phyloP scores from a whole-genome alignment of 108 stramenopile genomes.

The Conticribra guillardii region DNA sequence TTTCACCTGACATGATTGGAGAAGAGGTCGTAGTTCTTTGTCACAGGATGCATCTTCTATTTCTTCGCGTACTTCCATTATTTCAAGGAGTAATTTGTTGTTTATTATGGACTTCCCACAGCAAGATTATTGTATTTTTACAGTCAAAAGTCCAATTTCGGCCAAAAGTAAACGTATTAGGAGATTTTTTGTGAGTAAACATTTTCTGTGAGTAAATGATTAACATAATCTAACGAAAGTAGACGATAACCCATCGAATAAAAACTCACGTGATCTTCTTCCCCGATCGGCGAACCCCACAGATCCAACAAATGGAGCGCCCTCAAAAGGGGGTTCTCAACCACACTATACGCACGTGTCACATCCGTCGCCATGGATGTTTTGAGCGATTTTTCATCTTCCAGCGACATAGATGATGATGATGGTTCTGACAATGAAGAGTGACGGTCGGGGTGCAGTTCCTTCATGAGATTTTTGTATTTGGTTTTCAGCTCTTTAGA shows the following conservation, averaged over 20 bases:
- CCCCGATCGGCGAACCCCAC: slow-evolving; percentile 51
- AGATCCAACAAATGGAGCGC: slow-evolving; percentile 76
- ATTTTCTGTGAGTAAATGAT: too few species aligned
- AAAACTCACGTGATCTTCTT: slow-evolving; percentile 33
- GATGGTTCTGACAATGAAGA: slow-evolving; percentile 15
- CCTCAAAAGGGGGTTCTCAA: slow-evolving; percentile 58
- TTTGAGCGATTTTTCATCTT: slow-evolving; percentile 29
- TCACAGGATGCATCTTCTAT: slow-evolving; percentile 55
- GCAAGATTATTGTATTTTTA: slow-evolving; percentile 25
- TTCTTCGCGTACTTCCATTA: slow-evolving; percentile 75
- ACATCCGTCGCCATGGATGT: slow-evolving; percentile 51
- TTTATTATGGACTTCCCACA: slow-evolving; percentile 53
- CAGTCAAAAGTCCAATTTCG: not conserved
- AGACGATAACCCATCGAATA: not conserved
- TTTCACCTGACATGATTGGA: slow-evolving; percentile 31
- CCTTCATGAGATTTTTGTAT: slow-evolving; percentile 70
- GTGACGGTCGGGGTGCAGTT: slow-evolving; percentile 69
- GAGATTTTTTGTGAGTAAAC: too few species aligned
- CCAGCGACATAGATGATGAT: not conserved
- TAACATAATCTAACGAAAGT: not conserved
- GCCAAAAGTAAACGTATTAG: too few species aligned
- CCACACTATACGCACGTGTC: slow-evolving; percentile 67
- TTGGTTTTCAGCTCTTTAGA: slow-evolving; percentile 49
- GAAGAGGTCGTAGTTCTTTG: slow-evolving; percentile 41
- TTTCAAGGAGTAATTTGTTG: slow-evolving; percentile 52